phyloP scores from a whole-genome alignment of 2,329 filamentous ascomycete genomes.

The Gnomoniopsis smithogilvyi region DNA sequence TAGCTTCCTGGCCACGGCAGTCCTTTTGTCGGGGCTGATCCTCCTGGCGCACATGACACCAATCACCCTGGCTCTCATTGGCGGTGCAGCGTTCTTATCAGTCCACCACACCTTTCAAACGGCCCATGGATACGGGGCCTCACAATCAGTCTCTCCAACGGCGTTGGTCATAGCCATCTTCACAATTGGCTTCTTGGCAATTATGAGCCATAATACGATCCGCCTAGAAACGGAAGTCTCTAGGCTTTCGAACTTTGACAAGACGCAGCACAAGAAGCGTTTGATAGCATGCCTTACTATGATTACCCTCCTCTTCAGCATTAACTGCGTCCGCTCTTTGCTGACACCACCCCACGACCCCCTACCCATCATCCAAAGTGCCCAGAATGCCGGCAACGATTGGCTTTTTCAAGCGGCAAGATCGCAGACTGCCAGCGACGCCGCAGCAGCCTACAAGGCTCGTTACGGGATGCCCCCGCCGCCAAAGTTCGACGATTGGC shows the following conservation, averaged over 20 bases:
- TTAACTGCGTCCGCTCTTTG: not conserved
- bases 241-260: not conserved
- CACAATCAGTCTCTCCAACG: not conserved
- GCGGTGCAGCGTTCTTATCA: not conserved
- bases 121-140: not conserved
- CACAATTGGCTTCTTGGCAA: not conserved
- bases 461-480: constrained; percentile 66
- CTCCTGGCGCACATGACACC: not conserved
- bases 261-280: not conserved
- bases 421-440: constrained; percentile 52
- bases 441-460: constrained; percentile 62
- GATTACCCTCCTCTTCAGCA: not conserved
- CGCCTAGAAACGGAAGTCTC: not conserved
- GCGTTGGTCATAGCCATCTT: not conserved
- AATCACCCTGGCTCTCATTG: not conserved
- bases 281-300: not conserved
- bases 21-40: not conserved
- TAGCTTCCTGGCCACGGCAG: not conserved
- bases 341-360: not conserved
- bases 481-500: constrained; percentile 77
- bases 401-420: not conserved
- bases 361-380: not conserved
- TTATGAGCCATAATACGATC: not conserved
- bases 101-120: not conserved
- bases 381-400: not conserved